phyloP scores from a whole-genome alignment of 306 rosid genomes.

The peach (Prunus persica) region DNA sequence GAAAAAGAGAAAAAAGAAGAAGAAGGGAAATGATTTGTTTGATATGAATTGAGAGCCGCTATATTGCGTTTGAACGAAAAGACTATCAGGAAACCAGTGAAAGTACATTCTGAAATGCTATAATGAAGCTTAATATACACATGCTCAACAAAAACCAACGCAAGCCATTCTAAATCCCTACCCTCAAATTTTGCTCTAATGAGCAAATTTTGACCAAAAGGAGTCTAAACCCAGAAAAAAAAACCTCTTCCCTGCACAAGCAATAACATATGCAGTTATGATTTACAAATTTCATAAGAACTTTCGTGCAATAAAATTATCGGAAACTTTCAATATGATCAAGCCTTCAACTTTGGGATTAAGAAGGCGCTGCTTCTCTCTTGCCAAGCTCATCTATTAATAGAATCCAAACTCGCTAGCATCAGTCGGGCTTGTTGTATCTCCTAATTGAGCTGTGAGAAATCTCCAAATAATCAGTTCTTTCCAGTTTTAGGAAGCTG shows the following conservation, averaged over 20 bases:
- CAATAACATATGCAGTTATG: constrained; percentile 28
- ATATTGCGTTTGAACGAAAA: background rate
- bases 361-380: constrained; percentile 24
- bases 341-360: constrained; percentile 10
- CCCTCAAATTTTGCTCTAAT: constrained; percentile 43
- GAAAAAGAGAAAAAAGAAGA: too few species aligned
- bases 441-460: constrained; percentile 36
- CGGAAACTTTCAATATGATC: constrained; percentile 26
- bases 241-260: constrained; percentile 41
- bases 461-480: constrained; percentile 37
- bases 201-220: constrained; percentile 33
- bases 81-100: background rate
- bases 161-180: constrained; percentile 33
- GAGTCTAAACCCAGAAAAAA: constrained; percentile 28
- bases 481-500: constrained; percentile 65
- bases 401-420: constrained; percentile 24
- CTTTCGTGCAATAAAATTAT: constrained; percentile 27
- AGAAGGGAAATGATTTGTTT: too few species aligned
- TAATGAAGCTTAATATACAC: constrained; percentile 17
- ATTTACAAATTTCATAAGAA: constrained; percentile 35
- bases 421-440: constrained; percentile 27
- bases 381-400: constrained; percentile 36
- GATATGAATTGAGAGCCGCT: too few species aligned
- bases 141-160: constrained; percentile 11
- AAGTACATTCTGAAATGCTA: background rate